Evolutionary conservation across 1,284 basidiomycete genomes (phyloP).

Genomic region (Ceratobasidium sp.): DNA sequence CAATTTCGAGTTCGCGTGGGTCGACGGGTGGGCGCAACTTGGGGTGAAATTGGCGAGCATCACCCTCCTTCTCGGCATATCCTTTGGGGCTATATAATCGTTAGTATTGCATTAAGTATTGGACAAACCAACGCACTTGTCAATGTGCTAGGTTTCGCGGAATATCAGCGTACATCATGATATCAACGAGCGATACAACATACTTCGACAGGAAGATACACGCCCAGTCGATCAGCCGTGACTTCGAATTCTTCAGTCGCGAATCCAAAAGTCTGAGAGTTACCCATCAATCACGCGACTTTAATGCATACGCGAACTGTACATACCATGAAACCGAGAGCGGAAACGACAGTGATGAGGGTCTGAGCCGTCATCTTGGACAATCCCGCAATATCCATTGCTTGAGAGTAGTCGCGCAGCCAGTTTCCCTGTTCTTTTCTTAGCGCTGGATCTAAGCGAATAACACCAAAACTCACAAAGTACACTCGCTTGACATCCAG

Average conservation of each 20-base stretch:
- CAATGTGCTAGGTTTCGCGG: slow-evolving; percentile 24
- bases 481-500: slow-evolving; percentile 70
- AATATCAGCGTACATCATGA: background rate
- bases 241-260: slow-evolving; percentile 81
- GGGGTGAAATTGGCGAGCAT: slow-evolving; percentile 69
- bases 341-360: slow-evolving; percentile 74
- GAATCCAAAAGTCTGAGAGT: slow-evolving; percentile 67
- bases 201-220: slow-evolving; percentile 70
- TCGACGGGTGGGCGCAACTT: slow-evolving; percentile 79
- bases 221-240: slow-evolving; percentile 81
- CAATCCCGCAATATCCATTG: slow-evolving; percentile 75
- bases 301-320: slow-evolving; percentile 38
- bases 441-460: slow-evolving; percentile 17
- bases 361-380: slow-evolving; percentile 69
- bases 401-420: slow-evolving; percentile 67
- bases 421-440: slow-evolving; percentile 61
- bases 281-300: slow-evolving; percentile 13
- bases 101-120: background rate
- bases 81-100: slow-evolving; percentile 54
- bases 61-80: slow-evolving; percentile 76
- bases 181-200: background rate
- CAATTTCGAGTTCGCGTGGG: slow-evolving; percentile 77
- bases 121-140: slow-evolving; percentile 15
- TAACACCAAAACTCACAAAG: slow-evolving; percentile 56
- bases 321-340: slow-evolving; percentile 73